Conservation (phyloP, 208 protist genomes). For the Acanthamoeba royreba region DNA sequence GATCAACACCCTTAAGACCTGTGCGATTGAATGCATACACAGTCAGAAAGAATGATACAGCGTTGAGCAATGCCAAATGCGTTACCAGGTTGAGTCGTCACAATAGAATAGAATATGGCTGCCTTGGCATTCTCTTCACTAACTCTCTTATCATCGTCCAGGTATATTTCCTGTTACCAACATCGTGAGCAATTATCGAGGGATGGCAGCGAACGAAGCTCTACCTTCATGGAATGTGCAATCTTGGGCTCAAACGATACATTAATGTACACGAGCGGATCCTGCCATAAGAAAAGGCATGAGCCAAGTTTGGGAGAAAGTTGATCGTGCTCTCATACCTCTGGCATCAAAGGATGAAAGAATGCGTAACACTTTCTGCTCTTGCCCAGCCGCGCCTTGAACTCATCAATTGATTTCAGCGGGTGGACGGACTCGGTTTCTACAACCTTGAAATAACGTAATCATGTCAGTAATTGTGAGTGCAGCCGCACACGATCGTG, state of each 20-base stretch:
- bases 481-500: too few relatives aligned
- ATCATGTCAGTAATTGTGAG: too few relatives aligned
- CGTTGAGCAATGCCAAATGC: too few relatives aligned
- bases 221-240: neutral
- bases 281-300: neutral
- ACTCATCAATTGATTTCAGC: neutral
- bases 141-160: neutral
- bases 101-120: slow-evolving; percentile 61
- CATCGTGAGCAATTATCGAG: too few relatives aligned
- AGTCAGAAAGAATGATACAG: too few relatives aligned
- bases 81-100: slow-evolving; percentile 36
- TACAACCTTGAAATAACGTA: neutral
- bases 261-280: neutral
- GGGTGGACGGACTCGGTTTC: slow-evolving; percentile 45
- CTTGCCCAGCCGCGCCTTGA: slow-evolving; percentile 46
- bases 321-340: too few relatives aligned
- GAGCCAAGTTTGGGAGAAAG: too few relatives aligned
- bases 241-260: neutral
- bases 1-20: slow-evolving; percentile 51
- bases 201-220: too few relatives aligned
- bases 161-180: neutral
- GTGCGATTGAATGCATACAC: too few relatives aligned
- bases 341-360: slow-evolving; percentile 49
- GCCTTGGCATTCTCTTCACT: neutral
- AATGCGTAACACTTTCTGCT: slow-evolving; percentile 52